phyloP scores from a whole-genome alignment of 495 filamentous ascomycete species.

The Talaromyces liani region DNA sequence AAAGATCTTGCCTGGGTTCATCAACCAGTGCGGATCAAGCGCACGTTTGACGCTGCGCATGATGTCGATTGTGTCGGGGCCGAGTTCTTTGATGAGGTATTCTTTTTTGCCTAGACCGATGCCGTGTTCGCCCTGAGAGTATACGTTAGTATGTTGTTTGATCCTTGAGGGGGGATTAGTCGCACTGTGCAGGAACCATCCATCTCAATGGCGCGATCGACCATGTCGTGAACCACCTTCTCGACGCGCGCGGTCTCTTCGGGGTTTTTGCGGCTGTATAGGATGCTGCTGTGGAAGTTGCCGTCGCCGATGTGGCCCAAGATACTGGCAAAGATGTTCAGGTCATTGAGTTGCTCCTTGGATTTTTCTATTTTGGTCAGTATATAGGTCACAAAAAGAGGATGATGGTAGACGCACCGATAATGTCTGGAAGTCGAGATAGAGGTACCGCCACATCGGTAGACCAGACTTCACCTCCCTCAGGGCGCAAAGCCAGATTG shows the following conservation, averaged over 20 bases:
- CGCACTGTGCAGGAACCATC: slow-evolving; percentile 80
- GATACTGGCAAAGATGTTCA: slow-evolving; percentile 79
- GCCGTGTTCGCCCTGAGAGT: slow-evolving; percentile 68
- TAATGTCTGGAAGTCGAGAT: slow-evolving; percentile 78
- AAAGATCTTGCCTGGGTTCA: slow-evolving; percentile 91
- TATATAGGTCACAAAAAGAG: neutral
- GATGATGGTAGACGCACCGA: slow-evolving; percentile 36
- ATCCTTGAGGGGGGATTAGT: neutral
- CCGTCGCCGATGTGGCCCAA: slow-evolving; percentile 84
- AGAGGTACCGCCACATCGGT: slow-evolving; percentile 91
- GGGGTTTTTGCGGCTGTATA: slow-evolving; percentile 65
- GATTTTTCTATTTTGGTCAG: slow-evolving; percentile 53
- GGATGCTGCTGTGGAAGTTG: slow-evolving; percentile 87
- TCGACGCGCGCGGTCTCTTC: slow-evolving; percentile 67
- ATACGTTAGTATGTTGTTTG: neutral
- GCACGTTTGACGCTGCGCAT: slow-evolving; percentile 81
- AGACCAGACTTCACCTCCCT: slow-evolving; percentile 57
- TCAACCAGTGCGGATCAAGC: slow-evolving; percentile 83
- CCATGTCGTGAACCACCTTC: slow-evolving; percentile 79
- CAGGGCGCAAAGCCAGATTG: slow-evolving; percentile 42
- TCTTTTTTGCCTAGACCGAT: slow-evolving; percentile 85
- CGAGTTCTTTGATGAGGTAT: slow-evolving; percentile 73
- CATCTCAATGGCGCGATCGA: slow-evolving; percentile 81
- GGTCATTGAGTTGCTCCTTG: slow-evolving; percentile 79
- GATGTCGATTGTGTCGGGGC: slow-evolving; percentile 66